Conservation (phyloP, 2,329 filamentous ascomycete genomes). For the Teratosphaeria viscida region DNA sequence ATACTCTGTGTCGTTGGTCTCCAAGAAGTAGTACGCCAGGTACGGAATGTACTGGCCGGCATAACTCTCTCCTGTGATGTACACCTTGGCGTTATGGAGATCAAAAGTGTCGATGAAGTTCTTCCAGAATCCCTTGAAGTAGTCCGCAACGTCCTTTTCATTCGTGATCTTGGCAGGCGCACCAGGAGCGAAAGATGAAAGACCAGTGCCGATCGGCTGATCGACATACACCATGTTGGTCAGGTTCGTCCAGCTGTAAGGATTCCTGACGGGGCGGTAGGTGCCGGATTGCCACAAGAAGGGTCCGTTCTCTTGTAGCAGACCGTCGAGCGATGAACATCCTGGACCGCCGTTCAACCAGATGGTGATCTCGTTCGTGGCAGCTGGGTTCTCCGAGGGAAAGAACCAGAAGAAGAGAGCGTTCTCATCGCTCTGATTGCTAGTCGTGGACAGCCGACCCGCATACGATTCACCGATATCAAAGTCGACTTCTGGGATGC, state of each 20-base stretch:
- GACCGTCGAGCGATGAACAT: slow-evolving; percentile 34
- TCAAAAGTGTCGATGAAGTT: slow-evolving; percentile 43
- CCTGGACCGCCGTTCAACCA: slow-evolving; percentile 32
- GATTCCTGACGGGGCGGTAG: slow-evolving; percentile 24
- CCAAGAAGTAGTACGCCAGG: slow-evolving; percentile 22
- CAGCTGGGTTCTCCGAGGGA: slow-evolving; percentile 34
- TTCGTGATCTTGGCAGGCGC: slow-evolving; percentile 22
- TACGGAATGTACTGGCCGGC: slow-evolving; percentile 25
- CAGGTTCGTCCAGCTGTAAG: slow-evolving; percentile 31
- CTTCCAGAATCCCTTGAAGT: slow-evolving; percentile 37
- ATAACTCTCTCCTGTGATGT: slow-evolving; percentile 23
- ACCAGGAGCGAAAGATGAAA: slow-evolving; percentile 11
- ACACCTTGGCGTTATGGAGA: slow-evolving; percentile 40
- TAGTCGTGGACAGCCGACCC: slow-evolving; percentile 18
- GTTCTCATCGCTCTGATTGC: slow-evolving; percentile 9
- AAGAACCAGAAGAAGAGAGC: slow-evolving; percentile 41
- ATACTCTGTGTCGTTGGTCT: slow-evolving; percentile 19
- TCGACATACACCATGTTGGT: slow-evolving; percentile 34
- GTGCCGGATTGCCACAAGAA: slow-evolving; percentile 29
- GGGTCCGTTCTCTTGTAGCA: slow-evolving; percentile 36
- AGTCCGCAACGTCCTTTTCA: slow-evolving; percentile 30
- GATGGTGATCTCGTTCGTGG: slow-evolving; percentile 30
- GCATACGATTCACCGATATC: slow-evolving; percentile 26
- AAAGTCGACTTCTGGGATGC: slow-evolving; percentile 23
- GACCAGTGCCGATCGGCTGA: slow-evolving; percentile 25